Base-by-base conservation (phyloP, 1,284 basidiomycete species). In the Earliella scabrosa region DNA sequence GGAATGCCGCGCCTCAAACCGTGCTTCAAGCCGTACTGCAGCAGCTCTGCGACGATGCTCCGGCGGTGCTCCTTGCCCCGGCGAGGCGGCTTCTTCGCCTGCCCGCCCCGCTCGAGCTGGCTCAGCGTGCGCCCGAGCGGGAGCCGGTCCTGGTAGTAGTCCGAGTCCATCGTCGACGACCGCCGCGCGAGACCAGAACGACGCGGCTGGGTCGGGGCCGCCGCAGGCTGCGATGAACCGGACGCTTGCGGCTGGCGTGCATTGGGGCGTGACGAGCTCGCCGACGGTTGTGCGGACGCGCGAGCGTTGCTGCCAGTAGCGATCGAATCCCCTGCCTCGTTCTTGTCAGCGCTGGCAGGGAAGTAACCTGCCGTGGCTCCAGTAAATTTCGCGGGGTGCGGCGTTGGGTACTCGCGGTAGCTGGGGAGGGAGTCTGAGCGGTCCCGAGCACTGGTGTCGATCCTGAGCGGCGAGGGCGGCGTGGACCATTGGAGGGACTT, bases 391-490 rank as follows among this genome's bases (percentile, higher is more conserved):
- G 18, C 55, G 7, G 64, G 64, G 35, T 63, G 60, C 1, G 64
- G 64, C 1, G 64, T 66, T 0, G 58, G 62, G 32, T 40, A 29
- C 11, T 65, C 56, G 49, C 45, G 53, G 45, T 59, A 60, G 24
- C 35, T 23, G 41, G 53, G 47, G 3, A 43, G 7, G 20, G 52
- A 41, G 10, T 41, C n/a, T 2, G 45, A 11, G 34, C 24, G 24
- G 23, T 40, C 45, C 11, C 40, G 43, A 8, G 23, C 4, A 7
- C 20, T 38, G 18, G 43, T 29, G 23, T 14, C 26, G 18, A n/a
- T n/a, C n/a, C n/a, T n/a, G n/a, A n/a, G 34, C n/a, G 13, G 4
- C 8, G 36, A 14, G 8, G 44, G 21, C 20, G 51, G 40, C 21
- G 50, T 32, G 11, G 52, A 52, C 31, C 34, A 52, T 16, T 52